Conservation (phyloP, 179 eudicot species). For the Heliamphora pulchella region DNA sequence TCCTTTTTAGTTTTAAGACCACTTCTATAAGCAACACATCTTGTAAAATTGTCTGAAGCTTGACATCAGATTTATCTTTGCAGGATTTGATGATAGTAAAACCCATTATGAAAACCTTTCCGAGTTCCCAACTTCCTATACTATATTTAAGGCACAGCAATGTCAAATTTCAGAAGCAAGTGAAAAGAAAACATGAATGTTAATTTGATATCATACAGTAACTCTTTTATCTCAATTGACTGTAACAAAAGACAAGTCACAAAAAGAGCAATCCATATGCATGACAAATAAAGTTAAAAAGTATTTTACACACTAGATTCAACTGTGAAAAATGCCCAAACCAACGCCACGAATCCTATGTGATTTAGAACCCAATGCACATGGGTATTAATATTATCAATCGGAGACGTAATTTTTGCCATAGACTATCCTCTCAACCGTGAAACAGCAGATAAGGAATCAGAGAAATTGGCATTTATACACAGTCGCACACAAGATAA, state of each 20-base stretch:
- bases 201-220: background rate
- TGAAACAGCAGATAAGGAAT: background rate
- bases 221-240: background rate
- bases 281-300: background rate
- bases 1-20: too few relatives aligned
- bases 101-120: background rate
- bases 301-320: background rate
- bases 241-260: background rate
- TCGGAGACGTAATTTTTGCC: background rate
- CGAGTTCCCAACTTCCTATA: too few relatives aligned
- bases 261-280: background rate
- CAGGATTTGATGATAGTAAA: background rate
- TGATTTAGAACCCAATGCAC: conserved; percentile 6
- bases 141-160: background rate
- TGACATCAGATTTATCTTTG: too few relatives aligned
- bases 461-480: background rate
- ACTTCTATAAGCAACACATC: too few relatives aligned
- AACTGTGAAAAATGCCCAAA: background rate
- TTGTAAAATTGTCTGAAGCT: too few relatives aligned
- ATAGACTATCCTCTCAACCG: background rate
- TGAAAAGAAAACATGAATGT: background rate
- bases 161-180: background rate
- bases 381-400: background rate
- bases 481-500: background rate
- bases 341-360: background rate